Conservation (phyloP, 2,329 filamentous ascomycete genomes). For the Trichoderma pleuroti region DNA sequence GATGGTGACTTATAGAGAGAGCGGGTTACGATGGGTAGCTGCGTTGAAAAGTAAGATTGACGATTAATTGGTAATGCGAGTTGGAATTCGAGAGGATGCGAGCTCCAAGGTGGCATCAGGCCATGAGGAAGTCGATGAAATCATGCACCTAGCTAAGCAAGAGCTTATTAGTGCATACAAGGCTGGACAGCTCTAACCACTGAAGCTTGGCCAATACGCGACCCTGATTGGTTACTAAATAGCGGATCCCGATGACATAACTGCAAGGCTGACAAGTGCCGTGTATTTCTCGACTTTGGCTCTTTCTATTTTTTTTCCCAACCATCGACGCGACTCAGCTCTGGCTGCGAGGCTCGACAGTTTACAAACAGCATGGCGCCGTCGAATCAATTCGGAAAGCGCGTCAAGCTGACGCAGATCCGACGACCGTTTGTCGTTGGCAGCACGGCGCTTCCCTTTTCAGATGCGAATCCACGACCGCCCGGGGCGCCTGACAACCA, state of each 20-base stretch:
- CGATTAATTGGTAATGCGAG: neutral
- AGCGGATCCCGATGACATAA: slow-evolving; percentile 10
- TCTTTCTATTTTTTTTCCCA: neutral
- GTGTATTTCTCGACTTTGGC: slow-evolving; percentile 5
- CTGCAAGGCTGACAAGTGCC: slow-evolving; percentile 18
- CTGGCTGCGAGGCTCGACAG: neutral
- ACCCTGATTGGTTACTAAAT: neutral
- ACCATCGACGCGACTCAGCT: neutral
- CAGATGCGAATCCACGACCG: slow-evolving; percentile 76
- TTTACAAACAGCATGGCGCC: slow-evolving; percentile 49
- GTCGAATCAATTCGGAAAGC: slow-evolving; percentile 56
- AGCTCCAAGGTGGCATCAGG: neutral
- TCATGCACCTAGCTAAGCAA: slow-evolving; percentile 21
- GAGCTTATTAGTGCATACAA: slow-evolving; percentile 10
- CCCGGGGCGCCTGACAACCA: slow-evolving; percentile 78
- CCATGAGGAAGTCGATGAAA: slow-evolving; percentile 22
- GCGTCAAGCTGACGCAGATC: slow-evolving; percentile 63
- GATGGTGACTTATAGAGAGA: neutral
- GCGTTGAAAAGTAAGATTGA: neutral
- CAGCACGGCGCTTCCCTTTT: slow-evolving; percentile 75
- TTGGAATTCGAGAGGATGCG: neutral
- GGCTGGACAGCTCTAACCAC: slow-evolving; percentile 9
- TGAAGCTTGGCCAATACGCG: neutral
- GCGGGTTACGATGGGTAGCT: neutral
- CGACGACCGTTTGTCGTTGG: slow-evolving; percentile 69